These are phyloP conservation scores for Mycena maculata DNA, from an alignment of 768 basidiomycete genomes.

Conservation along the genomic window DNA sequence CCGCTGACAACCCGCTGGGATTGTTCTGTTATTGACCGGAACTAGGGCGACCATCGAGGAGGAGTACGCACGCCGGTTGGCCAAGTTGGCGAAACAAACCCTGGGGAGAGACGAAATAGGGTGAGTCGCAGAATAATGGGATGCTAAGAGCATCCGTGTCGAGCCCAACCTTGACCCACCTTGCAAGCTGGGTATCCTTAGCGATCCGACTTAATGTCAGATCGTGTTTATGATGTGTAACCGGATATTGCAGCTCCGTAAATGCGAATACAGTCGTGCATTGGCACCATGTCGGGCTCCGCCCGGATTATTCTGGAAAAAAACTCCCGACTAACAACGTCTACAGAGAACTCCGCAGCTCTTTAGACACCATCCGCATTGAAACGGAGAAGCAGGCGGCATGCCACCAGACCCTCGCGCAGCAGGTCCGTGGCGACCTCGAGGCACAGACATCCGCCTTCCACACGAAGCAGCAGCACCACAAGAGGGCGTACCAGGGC, in stretches of 20 bases:
- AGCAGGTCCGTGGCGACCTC: slow-evolving; percentile 79
- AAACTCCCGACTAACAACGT: slow-evolving; percentile 35
- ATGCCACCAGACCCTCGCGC: slow-evolving; percentile 78
- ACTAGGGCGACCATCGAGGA: slow-evolving; percentile 89
- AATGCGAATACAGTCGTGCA: too few species aligned
- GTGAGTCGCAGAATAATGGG: slow-evolving; percentile 59
- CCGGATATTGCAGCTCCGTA: too few species aligned
- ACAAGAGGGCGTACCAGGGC: slow-evolving; percentile 78
- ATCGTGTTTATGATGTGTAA: neutral
- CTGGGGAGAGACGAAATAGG: slow-evolving; percentile 95
- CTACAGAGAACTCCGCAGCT: slow-evolving; percentile 81
- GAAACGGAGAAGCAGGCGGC: slow-evolving; percentile 89
- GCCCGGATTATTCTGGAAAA: neutral
- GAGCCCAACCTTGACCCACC: neutral
- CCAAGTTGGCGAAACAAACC: slow-evolving; percentile 78
- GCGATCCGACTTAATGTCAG: neutral
- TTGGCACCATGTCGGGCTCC: neutral
- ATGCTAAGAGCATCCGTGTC: neutral
- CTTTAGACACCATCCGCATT: slow-evolving; percentile 79
- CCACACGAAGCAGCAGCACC: slow-evolving; percentile 70
- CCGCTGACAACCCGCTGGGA: slow-evolving; percentile 39
- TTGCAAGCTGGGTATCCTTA: too few species aligned
- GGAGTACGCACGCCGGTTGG: slow-evolving; percentile 90
- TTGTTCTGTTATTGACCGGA: slow-evolving; percentile 19
- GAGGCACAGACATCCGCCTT: slow-evolving; percentile 75